Conservation (phyloP, 1,284 basidiomycete species). For the Ustilago crameri region DNA sequence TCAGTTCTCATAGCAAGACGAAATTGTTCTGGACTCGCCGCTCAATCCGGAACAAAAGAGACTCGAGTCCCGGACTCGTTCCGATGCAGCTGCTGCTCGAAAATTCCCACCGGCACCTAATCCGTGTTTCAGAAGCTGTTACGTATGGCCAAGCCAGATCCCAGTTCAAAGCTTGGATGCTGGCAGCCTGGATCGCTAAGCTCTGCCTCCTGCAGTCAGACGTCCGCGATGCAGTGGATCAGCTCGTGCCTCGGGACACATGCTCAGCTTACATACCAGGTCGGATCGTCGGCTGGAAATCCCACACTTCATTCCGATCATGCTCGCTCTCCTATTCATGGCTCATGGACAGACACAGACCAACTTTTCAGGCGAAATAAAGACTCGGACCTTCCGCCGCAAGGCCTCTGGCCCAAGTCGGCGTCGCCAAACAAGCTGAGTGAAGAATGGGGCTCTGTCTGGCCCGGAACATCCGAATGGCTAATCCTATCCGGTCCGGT, state of each 20-base stretch:
- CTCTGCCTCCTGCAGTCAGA: not conserved
- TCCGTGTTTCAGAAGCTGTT: conserved; percentile 1
- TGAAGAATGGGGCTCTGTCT: not conserved
- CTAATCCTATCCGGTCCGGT: not conserved
- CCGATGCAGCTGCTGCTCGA: not conserved
- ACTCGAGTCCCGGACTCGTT: not conserved
- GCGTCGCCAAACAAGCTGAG: not conserved
- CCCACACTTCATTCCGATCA: not conserved
- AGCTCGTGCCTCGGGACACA: no score
- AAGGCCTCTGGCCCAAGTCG: not conserved
- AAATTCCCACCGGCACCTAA: not conserved
- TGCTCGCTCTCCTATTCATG: no score
- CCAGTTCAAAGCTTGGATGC: no score
- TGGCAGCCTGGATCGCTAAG: no score
- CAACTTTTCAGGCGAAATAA: not conserved
- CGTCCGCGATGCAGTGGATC: no score
- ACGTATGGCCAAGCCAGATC: not conserved
- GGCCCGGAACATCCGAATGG: not conserved
- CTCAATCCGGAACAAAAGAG: not conserved
- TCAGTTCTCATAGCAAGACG: not conserved
- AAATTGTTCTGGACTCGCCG: no score
- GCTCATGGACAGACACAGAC: not conserved
- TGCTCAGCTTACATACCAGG: no score
- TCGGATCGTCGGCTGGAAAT: no score
- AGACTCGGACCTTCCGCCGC: not conserved